Evolutionary conservation across 2,329 filamentous ascomycete species (phyloP), one percentile per base, ranked within the genome.

Genomic region (Pyricularia pennisetigena): DNA sequence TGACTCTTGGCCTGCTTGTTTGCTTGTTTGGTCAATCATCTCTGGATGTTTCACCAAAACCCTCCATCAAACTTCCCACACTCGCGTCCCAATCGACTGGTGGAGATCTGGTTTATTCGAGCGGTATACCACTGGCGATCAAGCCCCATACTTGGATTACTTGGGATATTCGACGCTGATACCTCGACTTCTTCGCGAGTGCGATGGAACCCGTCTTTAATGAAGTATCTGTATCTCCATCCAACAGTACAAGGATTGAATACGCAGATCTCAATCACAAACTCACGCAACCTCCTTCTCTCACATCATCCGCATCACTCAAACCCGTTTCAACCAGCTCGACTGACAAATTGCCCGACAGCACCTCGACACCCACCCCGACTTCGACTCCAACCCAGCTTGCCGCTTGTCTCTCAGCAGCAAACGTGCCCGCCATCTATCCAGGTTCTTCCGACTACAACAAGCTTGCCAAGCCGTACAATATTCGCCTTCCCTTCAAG

Each of bases 381-480:
- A 66, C 32, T 7, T 5, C 32, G 10, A 67, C 66, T 20, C 20
- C 54, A 23, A 49, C 6, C 24, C 16, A 61, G 9, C 23, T 67
- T 4, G 16, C 32, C 30, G 66, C 49, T 26, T 67, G 66, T 61
- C 66, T 67, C 30, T 12, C 49, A 2, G 29, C 66, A 23, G 62
- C 61, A 20, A 67, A 62, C 16, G 30, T 67, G 16, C 66, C 59
- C 6, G 59, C 62, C n/a, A 67, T 29, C 30, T 64, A 20, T 23
- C 54, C 66, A 30, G 29, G 10, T 26, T 67, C 66, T 59, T 49
- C 66, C 59, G 41, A 62, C 59, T 67, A 63, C 66, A 30, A 57
- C 2, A 61, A 64, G 12, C 66, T 67, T 5, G n/a, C 66, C 57
- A 67, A 67, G 59, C 54, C 66, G 23, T 67, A 67, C 66, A 67